A percentile compares a stretch with the other conserved stretches of the same genome.
Conservation (phyloP, 2,329 filamentous ascomycete species). For the Cercospora brassicicola region DNA sequence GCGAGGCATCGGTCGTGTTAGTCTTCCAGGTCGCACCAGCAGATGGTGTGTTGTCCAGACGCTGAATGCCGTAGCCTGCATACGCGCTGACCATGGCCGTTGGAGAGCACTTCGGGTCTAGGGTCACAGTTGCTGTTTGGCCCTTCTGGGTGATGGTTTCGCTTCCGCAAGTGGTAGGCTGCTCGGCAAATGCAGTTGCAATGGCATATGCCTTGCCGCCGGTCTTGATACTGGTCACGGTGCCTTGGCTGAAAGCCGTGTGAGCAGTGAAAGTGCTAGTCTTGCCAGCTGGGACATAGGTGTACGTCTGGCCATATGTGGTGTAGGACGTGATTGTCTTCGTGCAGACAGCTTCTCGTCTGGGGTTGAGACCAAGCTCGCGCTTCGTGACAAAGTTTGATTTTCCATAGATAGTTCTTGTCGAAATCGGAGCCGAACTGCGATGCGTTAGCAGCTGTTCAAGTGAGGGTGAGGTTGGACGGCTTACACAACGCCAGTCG, state of each 20-base stretch:
- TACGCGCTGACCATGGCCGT: conserved; percentile 33
- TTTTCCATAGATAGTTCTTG: conserved; percentile 29
- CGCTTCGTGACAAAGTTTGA: conserved; percentile 22
- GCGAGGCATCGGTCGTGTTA: conserved; percentile 33
- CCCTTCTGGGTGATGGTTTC: conserved; percentile 25
- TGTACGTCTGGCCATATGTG: conserved; percentile 35
- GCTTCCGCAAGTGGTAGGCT: conserved; percentile 27
- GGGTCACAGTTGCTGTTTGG: conserved; percentile 31
- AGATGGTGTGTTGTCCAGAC: conserved; percentile 27
- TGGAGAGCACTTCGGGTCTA: conserved; percentile 37
- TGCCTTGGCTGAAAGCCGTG: conserved; percentile 34
- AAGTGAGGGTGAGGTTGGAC: neutral
- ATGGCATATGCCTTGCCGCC: conserved; percentile 36
- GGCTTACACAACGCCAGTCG: conserved; percentile 29
- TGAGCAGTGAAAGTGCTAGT: conserved; percentile 36
- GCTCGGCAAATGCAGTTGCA: conserved; percentile 31
- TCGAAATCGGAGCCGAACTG: conserved; percentile 21
- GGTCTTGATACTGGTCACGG: conserved; percentile 35
- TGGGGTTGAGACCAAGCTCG: conserved; percentile 24
- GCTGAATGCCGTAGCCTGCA: conserved; percentile 34
- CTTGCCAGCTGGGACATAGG: conserved; percentile 27
- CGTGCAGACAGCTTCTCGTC: conserved; percentile 31
- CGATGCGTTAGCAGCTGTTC: conserved; percentile 7
- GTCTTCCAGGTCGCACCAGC: conserved; percentile 34
- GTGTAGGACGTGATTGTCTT: conserved; percentile 34